phyloP scores from a whole-genome alignment of 2,329 filamentous ascomycete species.

The Gnomoniopsis sp. region DNA sequence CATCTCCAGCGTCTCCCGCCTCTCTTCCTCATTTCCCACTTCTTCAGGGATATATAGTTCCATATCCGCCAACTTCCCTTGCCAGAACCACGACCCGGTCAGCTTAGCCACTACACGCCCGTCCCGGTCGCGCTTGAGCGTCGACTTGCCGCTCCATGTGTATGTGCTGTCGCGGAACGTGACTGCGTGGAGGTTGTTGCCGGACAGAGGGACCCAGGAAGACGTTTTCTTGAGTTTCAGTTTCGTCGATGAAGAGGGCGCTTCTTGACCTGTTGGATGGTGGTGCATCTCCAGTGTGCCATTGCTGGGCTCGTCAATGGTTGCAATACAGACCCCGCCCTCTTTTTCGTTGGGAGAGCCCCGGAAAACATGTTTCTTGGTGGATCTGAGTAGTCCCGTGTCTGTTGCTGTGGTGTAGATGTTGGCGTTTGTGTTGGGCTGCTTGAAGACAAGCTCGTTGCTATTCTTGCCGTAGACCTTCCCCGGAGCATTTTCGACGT shows the following conservation, averaged over 20 bases:
- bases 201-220: conserved; percentile 9
- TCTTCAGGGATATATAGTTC: conserved; percentile 11
- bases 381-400: conserved; percentile 1
- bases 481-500: conserved; percentile 12
- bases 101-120: conserved; percentile 7
- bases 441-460: conserved; percentile 17
- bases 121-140: conserved; percentile 10
- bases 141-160: conserved; percentile 15
- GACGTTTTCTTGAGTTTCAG: conserved; percentile 16
- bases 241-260: not conserved
- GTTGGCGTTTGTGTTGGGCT: conserved; percentile 10
- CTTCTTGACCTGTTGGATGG: not conserved
- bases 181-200: conserved; percentile 11
- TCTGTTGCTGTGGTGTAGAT: conserved; percentile 17
- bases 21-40: conserved; percentile 11
- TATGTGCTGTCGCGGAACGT: conserved; percentile 12
- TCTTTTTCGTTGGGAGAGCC: conserved; percentile 13
- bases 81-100: conserved; percentile 12
- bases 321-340: conserved; percentile 14
- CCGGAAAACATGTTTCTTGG: conserved; percentile 16
- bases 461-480: conserved; percentile 16
- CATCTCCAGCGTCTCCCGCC: conserved; percentile 14
- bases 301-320: conserved; percentile 12
- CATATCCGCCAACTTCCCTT: conserved; percentile 16
- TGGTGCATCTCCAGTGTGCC: conserved; percentile 15